Conservation (phyloP, 2,329 filamentous ascomycete genomes). For the Sporothrix sp. region DNA sequence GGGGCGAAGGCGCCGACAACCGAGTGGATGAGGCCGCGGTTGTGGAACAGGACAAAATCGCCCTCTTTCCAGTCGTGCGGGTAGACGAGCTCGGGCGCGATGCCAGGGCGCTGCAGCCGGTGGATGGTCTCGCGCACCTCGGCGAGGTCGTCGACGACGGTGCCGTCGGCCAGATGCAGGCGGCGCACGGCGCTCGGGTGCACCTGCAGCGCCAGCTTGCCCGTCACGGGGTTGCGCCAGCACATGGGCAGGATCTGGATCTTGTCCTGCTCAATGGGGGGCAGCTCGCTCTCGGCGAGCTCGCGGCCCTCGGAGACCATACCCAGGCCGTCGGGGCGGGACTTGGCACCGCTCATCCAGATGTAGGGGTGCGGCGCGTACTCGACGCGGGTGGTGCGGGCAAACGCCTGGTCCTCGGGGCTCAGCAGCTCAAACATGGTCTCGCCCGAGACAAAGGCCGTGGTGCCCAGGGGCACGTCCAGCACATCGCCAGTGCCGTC, state of each 20-base stretch:
- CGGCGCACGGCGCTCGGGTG: conserved; percentile 63
- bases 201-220: conserved; percentile 59
- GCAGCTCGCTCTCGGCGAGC: conserved; percentile 48
- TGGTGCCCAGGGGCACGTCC: conserved; percentile 64
- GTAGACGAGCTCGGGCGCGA: conserved; percentile 59
- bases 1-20: conserved; percentile 66
- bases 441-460: conserved; percentile 64
- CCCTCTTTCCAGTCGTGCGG: conserved; percentile 69
- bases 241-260: conserved; percentile 66
- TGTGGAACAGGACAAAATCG: conserved; percentile 70
- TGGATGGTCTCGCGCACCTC: conserved; percentile 58
- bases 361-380: conserved; percentile 74
- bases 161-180: conserved; percentile 57
- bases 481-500: conserved; percentile 59
- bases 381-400: conserved; percentile 55
- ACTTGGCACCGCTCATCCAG: conserved; percentile 65
- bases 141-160: conserved; percentile 55
- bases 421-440: conserved; percentile 60
- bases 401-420: conserved; percentile 57
- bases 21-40: conserved; percentile 63
- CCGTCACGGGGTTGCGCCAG: conserved; percentile 67
- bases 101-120: conserved; percentile 60
- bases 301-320: conserved; percentile 48
- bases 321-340: conserved; percentile 60
- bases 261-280: conserved; percentile 53